Evolutionary conservation across 164 flowering plant species (phyloP).

Genomic region (Taxillus chinensis): DNA sequence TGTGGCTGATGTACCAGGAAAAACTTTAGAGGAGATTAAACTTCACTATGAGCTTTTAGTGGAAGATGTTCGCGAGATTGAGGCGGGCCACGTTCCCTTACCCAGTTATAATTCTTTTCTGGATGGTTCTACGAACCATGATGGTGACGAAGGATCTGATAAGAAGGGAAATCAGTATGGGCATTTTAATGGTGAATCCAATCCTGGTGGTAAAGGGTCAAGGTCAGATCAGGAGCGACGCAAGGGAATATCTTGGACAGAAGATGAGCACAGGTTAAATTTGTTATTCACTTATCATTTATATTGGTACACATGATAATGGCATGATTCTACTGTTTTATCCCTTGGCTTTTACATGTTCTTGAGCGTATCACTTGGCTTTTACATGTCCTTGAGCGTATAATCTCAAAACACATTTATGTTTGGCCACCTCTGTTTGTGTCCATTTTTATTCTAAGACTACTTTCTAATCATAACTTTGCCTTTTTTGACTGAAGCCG

Average conservation of each 20-base stretch:
- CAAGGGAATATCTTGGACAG: slow-evolving; percentile 95
- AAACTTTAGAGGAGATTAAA: slow-evolving; percentile 60
- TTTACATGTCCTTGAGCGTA: too few species aligned
- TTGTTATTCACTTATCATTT: not conserved
- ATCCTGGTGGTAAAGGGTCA: slow-evolving; percentile 54
- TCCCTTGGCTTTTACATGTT: too few species aligned
- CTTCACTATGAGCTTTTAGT: slow-evolving; percentile 69
- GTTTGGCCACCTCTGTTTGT: too few species aligned
- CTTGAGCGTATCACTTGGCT: too few species aligned
- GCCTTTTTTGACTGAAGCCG: not conserved
- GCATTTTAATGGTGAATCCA: slow-evolving; percentile 35
- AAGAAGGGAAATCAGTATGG: slow-evolving; percentile 47
- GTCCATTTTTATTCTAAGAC: too few species aligned
- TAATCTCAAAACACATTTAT: too few species aligned
- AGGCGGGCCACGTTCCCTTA: slow-evolving; percentile 67
- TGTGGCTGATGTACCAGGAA: slow-evolving; percentile 67
- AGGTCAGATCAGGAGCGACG: slow-evolving; percentile 88
- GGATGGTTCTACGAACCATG: slow-evolving; percentile 46
- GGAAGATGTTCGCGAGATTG: slow-evolving; percentile 65
- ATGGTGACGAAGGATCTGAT: slow-evolving; percentile 43
- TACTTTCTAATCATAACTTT: not conserved
- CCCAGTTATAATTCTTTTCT: slow-evolving; percentile 54
- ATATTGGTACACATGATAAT: not conserved
- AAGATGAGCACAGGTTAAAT: slow-evolving; percentile 90
- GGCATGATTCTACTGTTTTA: not conserved